A percentile compares a stretch with the other conserved stretches of the same genome.
phyloP scores from a whole-genome alignment of 495 filamentous ascomycete species.

The Aspergillus biplanus region DNA sequence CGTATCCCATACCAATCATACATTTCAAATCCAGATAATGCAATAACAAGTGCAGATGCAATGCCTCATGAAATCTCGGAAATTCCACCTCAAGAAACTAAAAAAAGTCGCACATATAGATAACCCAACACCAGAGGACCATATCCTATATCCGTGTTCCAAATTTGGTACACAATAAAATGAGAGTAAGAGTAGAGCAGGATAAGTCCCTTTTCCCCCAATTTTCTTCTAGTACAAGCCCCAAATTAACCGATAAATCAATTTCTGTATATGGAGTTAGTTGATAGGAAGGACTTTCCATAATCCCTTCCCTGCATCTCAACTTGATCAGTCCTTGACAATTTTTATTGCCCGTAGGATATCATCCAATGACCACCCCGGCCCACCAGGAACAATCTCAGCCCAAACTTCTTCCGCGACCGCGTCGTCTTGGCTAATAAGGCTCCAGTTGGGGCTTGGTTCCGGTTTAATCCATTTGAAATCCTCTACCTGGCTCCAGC shows the following conservation, averaged over 20 bases:
- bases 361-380: conserved; percentile 65
- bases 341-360: conserved; percentile 66
- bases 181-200: too few relatives aligned
- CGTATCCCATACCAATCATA: not conserved
- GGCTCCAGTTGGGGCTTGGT: conserved; percentile 85
- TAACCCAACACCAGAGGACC: too few relatives aligned
- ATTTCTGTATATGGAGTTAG: not conserved
- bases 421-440: conserved; percentile 63
- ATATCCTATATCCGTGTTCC: too few relatives aligned
- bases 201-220: too few relatives aligned
- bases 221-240: too few relatives aligned
- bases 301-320: not conserved
- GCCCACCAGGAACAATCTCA: conserved; percentile 66
- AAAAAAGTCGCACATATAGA: too few relatives aligned
- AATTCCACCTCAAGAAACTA: too few relatives aligned
- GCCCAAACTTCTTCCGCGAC: conserved; percentile 70
- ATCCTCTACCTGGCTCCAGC: conserved; percentile 90
- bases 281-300: not conserved
- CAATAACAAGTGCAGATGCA: too few relatives aligned
- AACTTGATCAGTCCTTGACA: conserved; percentile 27
- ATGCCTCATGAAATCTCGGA: too few relatives aligned
- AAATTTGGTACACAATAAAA: too few relatives aligned
- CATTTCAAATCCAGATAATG: not conserved
- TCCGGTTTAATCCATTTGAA: conserved; percentile 95
- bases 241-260: too few relatives aligned